Conservation (phyloP, 257 asterid species). For the Jasminum sambac region DNA sequence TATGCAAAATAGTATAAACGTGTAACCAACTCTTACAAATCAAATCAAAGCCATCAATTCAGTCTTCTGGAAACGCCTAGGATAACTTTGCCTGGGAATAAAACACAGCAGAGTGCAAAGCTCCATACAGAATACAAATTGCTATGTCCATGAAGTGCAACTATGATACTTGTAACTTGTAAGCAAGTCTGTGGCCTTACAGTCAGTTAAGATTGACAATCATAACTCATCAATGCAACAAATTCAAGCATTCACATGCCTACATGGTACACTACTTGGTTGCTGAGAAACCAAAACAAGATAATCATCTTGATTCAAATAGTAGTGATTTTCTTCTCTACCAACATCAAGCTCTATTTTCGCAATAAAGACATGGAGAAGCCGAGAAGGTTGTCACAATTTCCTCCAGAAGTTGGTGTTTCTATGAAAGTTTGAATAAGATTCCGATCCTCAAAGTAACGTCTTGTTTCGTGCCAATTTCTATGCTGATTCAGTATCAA, state of each 20-base stretch:
- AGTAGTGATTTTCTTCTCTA: neutral
- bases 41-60: constrained; percentile 75
- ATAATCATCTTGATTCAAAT: neutral
- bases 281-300: constrained; percentile 16
- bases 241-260: constrained; percentile 15
- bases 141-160: constrained; percentile 38
- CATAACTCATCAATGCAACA: constrained; percentile 24
- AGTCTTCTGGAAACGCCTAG: constrained; percentile 69
- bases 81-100: constrained; percentile 63
- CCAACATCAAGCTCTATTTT: neutral
- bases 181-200: constrained; percentile 25
- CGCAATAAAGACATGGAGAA: neutral
- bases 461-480: neutral
- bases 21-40: constrained; percentile 72
- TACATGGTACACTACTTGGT: constrained; percentile 15
- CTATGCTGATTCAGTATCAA: neutral
- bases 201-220: constrained; percentile 24
- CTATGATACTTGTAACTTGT: constrained; percentile 35
- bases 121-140: constrained; percentile 45
- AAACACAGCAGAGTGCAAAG: constrained; percentile 44
- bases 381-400: neutral
- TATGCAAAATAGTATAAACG: constrained; percentile 34
- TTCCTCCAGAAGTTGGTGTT: neutral
- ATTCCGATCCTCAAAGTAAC: neutral
- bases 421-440: neutral